These are phyloP conservation scores for Saccharomycopsis guyanensis DNA, from an alignment of 805 yeast genomes.

Conservation along the genomic window DNA sequence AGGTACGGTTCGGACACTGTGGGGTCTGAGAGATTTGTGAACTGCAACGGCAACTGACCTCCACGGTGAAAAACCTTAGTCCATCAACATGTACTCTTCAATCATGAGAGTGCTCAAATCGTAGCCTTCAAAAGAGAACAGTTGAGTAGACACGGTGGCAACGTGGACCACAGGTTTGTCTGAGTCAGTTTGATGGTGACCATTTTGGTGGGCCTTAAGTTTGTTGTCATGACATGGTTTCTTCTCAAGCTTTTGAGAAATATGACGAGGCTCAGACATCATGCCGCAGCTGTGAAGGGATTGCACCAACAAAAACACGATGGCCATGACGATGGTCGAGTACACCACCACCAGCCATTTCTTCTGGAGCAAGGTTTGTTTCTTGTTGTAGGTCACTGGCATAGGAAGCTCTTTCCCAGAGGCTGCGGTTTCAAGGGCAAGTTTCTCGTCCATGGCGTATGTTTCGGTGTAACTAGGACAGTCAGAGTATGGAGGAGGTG, in stretches of 20 bases:
- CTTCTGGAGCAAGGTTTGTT: neutral
- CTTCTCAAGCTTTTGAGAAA: no score
- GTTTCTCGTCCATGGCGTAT: neutral
- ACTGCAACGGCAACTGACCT: no score
- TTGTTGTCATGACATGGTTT: no score
- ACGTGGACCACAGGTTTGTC: no score
- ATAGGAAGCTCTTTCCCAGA: neutral
- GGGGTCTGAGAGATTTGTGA: no score
- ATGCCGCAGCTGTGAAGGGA: neutral
- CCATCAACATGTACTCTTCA: constrained; percentile 1
- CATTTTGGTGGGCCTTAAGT: no score
- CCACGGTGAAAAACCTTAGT: no score
- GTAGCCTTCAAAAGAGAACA: neutral
- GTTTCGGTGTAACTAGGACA: neutral
- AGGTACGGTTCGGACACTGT: no score
- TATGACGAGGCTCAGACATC: neutral
- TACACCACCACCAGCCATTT: neutral
- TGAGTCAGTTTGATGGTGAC: no score
- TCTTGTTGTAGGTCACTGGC: constrained; percentile 4
- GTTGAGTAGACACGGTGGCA: neutral
- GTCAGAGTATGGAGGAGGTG: neutral
- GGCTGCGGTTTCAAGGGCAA: neutral
- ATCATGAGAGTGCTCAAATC: neutral
- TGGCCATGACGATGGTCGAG: constrained; percentile 1
- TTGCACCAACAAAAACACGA: neutral